Percentiles rank a stretch among this genome's conserved stretches.
These are phyloP conservation scores for Fusarium tricinctum DNA, from an alignment of 2,329 filamentous ascomycete species.

Conservation along the genomic window DNA sequence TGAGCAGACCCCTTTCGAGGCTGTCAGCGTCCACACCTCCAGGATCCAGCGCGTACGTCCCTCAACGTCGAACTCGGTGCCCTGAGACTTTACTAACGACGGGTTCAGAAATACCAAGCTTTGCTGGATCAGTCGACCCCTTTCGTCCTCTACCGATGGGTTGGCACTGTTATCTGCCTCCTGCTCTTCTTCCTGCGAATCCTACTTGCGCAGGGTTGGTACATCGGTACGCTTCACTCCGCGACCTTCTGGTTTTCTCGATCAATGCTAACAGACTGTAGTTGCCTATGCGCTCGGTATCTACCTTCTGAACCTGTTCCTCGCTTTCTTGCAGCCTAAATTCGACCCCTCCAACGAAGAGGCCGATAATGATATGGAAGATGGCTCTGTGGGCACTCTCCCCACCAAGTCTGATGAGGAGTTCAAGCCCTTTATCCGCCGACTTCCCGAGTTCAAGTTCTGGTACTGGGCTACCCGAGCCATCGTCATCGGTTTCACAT, in stretches of 20 bases:
- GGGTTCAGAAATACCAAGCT: constrained; percentile 85
- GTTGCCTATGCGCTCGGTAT: constrained; percentile 98
- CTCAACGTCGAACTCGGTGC: background rate
- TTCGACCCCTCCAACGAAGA: constrained; percentile 96
- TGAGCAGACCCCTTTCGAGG: constrained; percentile 91
- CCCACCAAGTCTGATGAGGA: constrained; percentile 98
- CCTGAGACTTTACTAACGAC: constrained; percentile 32
- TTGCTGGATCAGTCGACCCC: constrained; percentile 95
- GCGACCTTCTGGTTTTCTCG: background rate
- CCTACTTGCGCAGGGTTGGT: constrained; percentile 95
- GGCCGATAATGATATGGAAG: constrained; percentile 95
- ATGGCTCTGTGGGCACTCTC: constrained; percentile 83
- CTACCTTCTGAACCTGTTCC: constrained; percentile 98
- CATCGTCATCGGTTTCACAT: constrained; percentile 83
- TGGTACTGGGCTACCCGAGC: constrained; percentile 97
- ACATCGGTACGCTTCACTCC: constrained; percentile 78
- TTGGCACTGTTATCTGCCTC: constrained; percentile 82
- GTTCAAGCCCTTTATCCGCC: constrained; percentile 96
- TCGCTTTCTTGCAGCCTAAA: constrained; percentile 97
- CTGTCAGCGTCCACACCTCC: constrained; percentile 87
- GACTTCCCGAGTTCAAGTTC: constrained; percentile 99
- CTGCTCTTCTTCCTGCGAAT: constrained; percentile 90
- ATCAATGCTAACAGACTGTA: constrained; percentile 55
- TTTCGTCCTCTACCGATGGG: constrained; percentile 90
- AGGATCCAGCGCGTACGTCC: constrained; percentile 77